Evolutionary conservation across 2,329 filamentous ascomycete species (phyloP).

Genomic region (Exophiala dermatitidis): DNA sequence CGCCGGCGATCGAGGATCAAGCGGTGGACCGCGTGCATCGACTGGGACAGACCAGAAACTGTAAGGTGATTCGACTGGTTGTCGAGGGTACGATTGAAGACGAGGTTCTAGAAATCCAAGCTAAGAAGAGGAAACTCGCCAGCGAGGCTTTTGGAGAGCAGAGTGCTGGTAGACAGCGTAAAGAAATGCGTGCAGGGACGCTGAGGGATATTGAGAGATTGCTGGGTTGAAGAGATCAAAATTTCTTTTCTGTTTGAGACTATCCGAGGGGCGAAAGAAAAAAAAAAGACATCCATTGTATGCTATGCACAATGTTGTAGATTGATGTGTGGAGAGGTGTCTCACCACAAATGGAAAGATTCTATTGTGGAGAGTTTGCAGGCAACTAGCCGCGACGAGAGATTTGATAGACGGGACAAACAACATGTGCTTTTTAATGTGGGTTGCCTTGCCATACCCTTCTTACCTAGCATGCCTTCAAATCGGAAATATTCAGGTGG

Average conservation of each 20-base stretch:
- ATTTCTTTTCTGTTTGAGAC: background rate
- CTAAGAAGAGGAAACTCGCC: conserved; percentile 70
- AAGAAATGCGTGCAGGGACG: conserved; percentile 28
- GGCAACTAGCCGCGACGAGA: no score
- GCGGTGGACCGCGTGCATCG: conserved; percentile 83
- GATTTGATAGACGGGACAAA: no score
- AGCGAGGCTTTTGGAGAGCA: conserved; percentile 73
- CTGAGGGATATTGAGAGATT: conserved; percentile 30
- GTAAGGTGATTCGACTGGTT: conserved; percentile 72
- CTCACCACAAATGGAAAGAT: no score
- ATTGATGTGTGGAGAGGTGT: no score
- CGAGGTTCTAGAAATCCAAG: conserved; percentile 68
- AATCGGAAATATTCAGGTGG: background rate
- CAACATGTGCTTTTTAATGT: no score
- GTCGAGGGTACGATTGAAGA: conserved; percentile 78
- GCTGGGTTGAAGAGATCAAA: conserved; percentile 9
- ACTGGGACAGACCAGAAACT: conserved; percentile 71
- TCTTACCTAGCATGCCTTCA: no score
- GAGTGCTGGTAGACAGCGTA: conserved; percentile 28
- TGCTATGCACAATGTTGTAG: no score
- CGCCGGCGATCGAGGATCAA: conserved; percentile 86
- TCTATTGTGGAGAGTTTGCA: no score
- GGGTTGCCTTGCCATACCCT: no score
- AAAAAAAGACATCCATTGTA: background rate
- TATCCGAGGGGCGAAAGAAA: background rate